A percentile compares a stretch with the other conserved stretches of the same genome.
Evolutionary conservation across 2,329 filamentous ascomycete genomes (phyloP).

Genomic region (Torrubiella hemipterigena): DNA sequence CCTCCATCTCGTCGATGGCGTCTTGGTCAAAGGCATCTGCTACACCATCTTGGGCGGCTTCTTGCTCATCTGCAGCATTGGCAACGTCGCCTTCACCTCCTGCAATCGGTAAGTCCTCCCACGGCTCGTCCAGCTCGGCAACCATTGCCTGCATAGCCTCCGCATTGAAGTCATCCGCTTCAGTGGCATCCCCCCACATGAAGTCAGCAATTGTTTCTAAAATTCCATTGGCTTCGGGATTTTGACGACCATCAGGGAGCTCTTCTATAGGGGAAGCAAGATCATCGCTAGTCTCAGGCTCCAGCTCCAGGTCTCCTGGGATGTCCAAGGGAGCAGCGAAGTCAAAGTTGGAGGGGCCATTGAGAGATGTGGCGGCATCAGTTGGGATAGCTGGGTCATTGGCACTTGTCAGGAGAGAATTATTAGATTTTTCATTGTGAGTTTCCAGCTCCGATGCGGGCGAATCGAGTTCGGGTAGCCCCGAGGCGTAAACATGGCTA

Average conservation of each 20-base stretch:
- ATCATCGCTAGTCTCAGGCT: constrained; percentile 7
- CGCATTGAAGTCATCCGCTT: constrained; percentile 12
- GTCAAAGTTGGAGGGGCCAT: no score
- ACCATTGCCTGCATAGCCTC: constrained; percentile 22
- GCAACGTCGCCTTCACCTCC: constrained; percentile 38
- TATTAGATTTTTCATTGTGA: no score
- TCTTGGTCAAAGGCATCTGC: constrained; percentile 58
- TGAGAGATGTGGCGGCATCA: no score
- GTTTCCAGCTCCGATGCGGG: no score
- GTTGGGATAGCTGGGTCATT: no score
- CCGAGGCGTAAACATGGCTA: no score
- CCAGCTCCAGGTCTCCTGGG: no score
- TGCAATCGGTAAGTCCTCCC: constrained; percentile 9
- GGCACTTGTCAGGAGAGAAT: no score
- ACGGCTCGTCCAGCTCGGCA: constrained; percentile 41
- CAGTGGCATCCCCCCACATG: constrained; percentile 47
- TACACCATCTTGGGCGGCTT: constrained; percentile 16
- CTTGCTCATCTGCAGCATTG: constrained; percentile 14
- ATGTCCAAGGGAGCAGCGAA: no score
- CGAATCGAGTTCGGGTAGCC: no score
- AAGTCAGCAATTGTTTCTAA: constrained; percentile 36
- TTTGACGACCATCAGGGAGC: constrained; percentile 6
- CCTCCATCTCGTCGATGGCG: constrained; percentile 75
- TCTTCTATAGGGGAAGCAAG: constrained; percentile 1
- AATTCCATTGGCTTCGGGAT: no score